These are phyloP conservation scores for Chamaecyparis obtusa DNA, from an alignment of 75 land plant genomes.

Conservation along the genomic window DNA sequence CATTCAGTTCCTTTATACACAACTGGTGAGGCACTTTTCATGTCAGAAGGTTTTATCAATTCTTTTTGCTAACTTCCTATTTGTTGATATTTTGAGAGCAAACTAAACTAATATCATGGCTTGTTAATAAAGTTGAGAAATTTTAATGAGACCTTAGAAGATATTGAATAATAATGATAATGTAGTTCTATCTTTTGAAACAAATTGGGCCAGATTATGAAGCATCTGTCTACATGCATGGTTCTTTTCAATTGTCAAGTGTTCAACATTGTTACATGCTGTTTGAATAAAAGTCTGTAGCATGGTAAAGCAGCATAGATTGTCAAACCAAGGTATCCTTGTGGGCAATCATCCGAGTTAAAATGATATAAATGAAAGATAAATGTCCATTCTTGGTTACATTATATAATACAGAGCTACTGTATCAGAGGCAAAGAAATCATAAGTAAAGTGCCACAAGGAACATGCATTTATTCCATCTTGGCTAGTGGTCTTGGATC, in stretches of 20 bases:
- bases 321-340: not conserved
- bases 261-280: not conserved
- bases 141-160: not conserved
- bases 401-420: not conserved
- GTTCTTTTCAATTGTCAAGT: not conserved
- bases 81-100: not conserved
- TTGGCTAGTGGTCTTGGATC: not conserved
- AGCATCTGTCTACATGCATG: not conserved
- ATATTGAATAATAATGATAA: not conserved
- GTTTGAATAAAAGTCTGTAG: not conserved
- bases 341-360: not conserved
- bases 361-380: not conserved
- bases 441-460: not conserved
- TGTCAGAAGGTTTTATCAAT: not conserved
- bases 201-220: not conserved
- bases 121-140: not conserved
- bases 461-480: not conserved
- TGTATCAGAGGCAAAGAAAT: not conserved
- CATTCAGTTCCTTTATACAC: slow-evolving; percentile 77
- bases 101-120: not conserved
- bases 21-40: slow-evolving; percentile 48
- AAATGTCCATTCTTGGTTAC: not conserved
- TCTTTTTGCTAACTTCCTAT: not conserved
- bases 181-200: not conserved
- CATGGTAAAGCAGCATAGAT: not conserved